Base-by-base conservation (phyloP, 139 green algal genomes). In the Tetraselmis chui region DNA sequence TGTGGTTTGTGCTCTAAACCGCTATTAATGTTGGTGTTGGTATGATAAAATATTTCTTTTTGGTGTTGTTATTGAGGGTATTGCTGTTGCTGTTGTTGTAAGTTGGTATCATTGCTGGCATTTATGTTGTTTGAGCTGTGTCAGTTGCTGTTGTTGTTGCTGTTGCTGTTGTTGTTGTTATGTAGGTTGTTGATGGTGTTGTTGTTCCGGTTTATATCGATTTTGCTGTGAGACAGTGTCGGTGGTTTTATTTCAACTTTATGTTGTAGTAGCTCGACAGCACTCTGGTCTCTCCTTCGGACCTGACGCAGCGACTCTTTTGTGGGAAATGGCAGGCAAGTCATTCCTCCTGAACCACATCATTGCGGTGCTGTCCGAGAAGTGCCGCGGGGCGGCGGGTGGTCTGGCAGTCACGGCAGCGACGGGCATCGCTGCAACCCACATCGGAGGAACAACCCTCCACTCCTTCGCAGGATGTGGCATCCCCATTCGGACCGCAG, bases 381-480 rank as follows among this genome's bases (percentile, higher is more conserved):
- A 76, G 29, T 91, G 89, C 59, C 85, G 79, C 1, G 27, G 59
- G 0, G 84, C 91, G 0, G 30, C 2, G 0, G 58, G 75, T 26
- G 76, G 32, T 2, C 90, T 95, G 59, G 91, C 88, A 0, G 78
- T 92, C 22, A 87, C 81, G 31, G 90, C 91, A 0, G 81, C 88
- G 30, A 93, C 91, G 0, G 91, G 91, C 58, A 93, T 93, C 32
- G 91, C 91, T n/a, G 91, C 91, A 74, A 93, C 90, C 2, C 90
- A 93, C 87, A 91, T 95, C 78, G 30, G 80, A 88, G 89, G 91
- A 75, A 92, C 87, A 1, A 94, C 91, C 0, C 32, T 94, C 1
- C 87, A 94, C 83, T 83, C 83, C n/a, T 81, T 82, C 5, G 76
- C 88, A 32, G 90, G 91, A 32, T 81, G 86, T 25, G 89, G 88